Conservation (phyloP, 2,329 filamentous ascomycete species). For the Leptographium radiaticola region DNA sequence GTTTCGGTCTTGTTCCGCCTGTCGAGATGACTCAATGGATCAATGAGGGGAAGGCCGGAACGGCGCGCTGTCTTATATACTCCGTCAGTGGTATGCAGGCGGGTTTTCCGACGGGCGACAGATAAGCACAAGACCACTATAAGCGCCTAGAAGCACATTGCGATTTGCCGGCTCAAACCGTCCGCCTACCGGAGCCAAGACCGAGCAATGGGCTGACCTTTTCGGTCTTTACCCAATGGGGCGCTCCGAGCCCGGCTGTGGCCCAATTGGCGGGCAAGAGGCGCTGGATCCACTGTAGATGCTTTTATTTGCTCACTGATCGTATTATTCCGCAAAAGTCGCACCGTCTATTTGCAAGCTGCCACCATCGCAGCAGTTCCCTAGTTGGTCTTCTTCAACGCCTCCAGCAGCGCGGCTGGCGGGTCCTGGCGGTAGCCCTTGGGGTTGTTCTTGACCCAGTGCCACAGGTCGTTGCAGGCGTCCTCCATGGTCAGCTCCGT, state of each 20-base stretch:
- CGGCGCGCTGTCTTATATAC: too few species aligned
- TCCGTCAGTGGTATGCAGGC: not conserved
- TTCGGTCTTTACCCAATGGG: too few species aligned
- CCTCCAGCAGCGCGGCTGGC: slow-evolving; percentile 66
- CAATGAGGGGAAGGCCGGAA: not conserved
- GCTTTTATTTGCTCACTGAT: not conserved
- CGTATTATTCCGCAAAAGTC: not conserved
- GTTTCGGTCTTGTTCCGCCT: not conserved
- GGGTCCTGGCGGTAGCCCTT: slow-evolving; percentile 87
- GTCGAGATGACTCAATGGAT: not conserved
- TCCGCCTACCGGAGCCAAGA: too few species aligned
- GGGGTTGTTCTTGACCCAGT: slow-evolving; percentile 94
- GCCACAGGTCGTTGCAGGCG: slow-evolving; percentile 89
- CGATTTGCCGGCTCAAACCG: too few species aligned
- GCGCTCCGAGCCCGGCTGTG: too few species aligned
- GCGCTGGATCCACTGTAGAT: not conserved
- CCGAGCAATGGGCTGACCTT: too few species aligned
- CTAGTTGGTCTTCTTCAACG: slow-evolving; percentile 22
- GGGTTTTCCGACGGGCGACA: not conserved
- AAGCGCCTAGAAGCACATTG: too few species aligned
- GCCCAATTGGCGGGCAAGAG: too few species aligned
- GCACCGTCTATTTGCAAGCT: not conserved
- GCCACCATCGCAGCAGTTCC: not conserved
- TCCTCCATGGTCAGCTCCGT: slow-evolving; percentile 82
- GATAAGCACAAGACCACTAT: not conserved